Percentiles rank a stretch among this genome's conserved stretches.
phyloP scores from a whole-genome alignment of 2,329 filamentous ascomycete genomes.

The Claviceps monticola region DNA sequence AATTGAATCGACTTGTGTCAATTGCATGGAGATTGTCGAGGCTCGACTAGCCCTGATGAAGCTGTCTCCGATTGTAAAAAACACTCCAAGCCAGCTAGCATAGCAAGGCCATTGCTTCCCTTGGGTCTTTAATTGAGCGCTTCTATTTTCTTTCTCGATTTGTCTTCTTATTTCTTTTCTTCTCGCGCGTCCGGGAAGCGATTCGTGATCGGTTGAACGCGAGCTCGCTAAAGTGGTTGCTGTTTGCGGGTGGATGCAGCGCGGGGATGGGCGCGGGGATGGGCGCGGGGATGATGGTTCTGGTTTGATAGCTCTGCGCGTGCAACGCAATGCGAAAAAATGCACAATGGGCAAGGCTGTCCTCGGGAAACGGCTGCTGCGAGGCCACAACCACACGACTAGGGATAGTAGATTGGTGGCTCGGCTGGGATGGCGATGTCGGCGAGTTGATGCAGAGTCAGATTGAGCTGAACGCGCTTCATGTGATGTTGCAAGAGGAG shows the following conservation, averaged over 20 bases:
- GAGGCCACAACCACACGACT: background rate
- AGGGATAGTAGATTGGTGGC: background rate
- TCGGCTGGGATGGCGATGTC: background rate
- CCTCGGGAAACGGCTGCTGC: background rate
- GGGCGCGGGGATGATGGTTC: background rate
- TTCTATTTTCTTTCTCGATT: background rate
- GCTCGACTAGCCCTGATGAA: background rate
- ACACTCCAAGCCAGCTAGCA: slow-evolving; percentile 2
- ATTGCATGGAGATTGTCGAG: slow-evolving; percentile 3
- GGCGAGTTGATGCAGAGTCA: background rate
- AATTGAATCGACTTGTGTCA: background rate
- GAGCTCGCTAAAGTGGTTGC: background rate
- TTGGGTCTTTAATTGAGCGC: background rate
- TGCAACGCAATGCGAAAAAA: background rate
- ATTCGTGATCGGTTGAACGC: background rate
- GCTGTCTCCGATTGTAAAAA: slow-evolving; percentile 1
- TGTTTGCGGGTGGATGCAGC: background rate
- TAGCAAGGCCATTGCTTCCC: background rate
- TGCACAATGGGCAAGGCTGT: background rate
- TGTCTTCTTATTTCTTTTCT: background rate
- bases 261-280: background rate
- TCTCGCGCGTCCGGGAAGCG: background rate
- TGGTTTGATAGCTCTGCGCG: background rate
- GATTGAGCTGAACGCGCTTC: background rate
- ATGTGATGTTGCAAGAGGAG: background rate